Conservation (phyloP, 2,329 filamentous ascomycete species). For the Alternaria viburni region DNA sequence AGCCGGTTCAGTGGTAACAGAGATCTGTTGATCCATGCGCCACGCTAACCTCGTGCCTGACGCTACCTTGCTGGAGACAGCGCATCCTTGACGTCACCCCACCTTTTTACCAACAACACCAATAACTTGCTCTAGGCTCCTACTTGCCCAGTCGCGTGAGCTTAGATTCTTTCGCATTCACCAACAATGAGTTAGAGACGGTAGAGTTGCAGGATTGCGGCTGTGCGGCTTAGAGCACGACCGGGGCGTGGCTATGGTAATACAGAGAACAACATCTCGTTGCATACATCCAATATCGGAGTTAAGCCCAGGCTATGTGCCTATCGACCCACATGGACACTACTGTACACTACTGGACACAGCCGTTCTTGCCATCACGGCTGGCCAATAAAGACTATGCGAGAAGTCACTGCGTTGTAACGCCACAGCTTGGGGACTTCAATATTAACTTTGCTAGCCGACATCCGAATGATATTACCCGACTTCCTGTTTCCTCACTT, state of each 20-base stretch:
- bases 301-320: neutral
- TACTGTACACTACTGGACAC: neutral
- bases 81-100: constrained; percentile 12
- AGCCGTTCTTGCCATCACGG: neutral
- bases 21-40: neutral
- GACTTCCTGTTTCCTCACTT: neutral
- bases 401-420: neutral
- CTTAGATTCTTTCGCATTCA: neutral
- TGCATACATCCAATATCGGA: neutral
- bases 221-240: neutral
- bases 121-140: neutral
- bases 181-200: neutral
- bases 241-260: neutral
- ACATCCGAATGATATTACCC: neutral
- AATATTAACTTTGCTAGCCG: constrained; percentile 5
- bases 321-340: neutral
- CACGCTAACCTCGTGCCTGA: constrained; percentile 3
- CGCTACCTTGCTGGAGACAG: neutral
- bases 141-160: neutral
- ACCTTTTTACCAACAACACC: neutral
- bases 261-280: neutral
- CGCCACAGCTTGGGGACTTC: neutral
- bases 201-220: neutral
- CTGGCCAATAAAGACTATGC: neutral
- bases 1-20: neutral